phyloP scores from a whole-genome alignment of 192 early-diverging fungal species.

The Borealophlyctis nickersoniae region DNA sequence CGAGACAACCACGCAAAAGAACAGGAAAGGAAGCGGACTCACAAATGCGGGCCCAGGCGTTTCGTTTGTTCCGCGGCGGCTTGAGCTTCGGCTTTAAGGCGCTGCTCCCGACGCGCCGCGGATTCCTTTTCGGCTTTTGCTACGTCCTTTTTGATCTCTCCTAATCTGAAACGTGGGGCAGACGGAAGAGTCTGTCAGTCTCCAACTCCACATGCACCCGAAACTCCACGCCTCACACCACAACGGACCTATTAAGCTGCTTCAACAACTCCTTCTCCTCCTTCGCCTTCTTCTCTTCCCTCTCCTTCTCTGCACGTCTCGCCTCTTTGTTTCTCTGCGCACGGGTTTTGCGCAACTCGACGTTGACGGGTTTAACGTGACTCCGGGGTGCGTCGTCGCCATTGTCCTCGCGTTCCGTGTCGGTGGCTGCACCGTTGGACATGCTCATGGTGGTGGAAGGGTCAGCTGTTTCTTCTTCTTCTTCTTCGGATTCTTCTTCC shows the following conservation, averaged over 20 bases:
- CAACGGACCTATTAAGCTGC: constrained; percentile 19
- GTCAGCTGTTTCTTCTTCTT: constrained; percentile 24
- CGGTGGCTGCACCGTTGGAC: neutral
- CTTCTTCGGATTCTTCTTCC: constrained; percentile 33
- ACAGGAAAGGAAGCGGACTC: neutral
- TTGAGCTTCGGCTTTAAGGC: constrained; percentile 12
- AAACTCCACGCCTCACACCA: constrained; percentile 3
- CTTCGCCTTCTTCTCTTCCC: constrained; percentile 22
- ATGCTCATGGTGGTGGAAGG: neutral
- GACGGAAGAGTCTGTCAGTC: constrained; percentile 20
- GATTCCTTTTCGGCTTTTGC: constrained; percentile 24
- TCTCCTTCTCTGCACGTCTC: constrained; percentile 9
- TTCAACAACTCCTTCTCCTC: constrained; percentile 20
- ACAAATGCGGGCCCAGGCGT: constrained; percentile 29
- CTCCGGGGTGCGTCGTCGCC: no score
- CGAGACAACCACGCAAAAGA: neutral
- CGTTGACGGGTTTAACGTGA: constrained; percentile 5
- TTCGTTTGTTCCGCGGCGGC: constrained; percentile 16
- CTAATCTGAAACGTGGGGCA: no score
- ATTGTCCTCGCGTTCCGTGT: neutral
- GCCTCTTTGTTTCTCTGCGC: constrained; percentile 33
- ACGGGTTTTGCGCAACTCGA: constrained; percentile 24
- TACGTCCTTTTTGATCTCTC: constrained; percentile 30
- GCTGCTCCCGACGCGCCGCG: constrained; percentile 4
- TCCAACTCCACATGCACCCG: constrained; percentile 21